phyloP scores from a whole-genome alignment of 2,329 filamentous ascomycete genomes.

The Xenoacremonium recifei region DNA sequence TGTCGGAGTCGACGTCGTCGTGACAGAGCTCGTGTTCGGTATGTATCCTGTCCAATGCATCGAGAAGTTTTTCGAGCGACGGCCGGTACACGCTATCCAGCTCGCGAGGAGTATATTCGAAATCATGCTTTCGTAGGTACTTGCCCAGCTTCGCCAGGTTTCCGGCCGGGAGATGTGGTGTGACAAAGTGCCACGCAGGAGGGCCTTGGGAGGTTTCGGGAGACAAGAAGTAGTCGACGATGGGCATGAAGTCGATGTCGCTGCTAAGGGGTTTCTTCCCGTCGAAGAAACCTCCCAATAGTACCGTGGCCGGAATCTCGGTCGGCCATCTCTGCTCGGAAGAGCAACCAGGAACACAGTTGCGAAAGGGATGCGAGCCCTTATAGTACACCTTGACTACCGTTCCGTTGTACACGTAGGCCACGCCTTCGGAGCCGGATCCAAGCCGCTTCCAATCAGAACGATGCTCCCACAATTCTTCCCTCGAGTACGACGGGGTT shows the following conservation, averaged over 20 bases:
- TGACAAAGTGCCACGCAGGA: constrained; percentile 29
- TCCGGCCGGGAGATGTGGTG: constrained; percentile 25
- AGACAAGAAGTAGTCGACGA: constrained; percentile 30
- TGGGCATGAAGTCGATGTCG: constrained; percentile 23
- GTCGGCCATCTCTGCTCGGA: constrained; percentile 26
- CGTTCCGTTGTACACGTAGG: constrained; percentile 24
- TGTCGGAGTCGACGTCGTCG: constrained; percentile 33
- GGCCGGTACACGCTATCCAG: constrained; percentile 28
- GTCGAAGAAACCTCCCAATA: constrained; percentile 25
- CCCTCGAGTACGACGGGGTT: constrained; percentile 10
- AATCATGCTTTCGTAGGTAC: constrained; percentile 14
- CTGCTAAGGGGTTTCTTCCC: constrained; percentile 1
- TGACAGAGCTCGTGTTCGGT: constrained; percentile 25
- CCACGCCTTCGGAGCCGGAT: constrained; percentile 29
- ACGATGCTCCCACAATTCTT: constrained; percentile 16
- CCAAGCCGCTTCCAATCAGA: constrained; percentile 27
- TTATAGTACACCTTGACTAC: constrained; percentile 31
- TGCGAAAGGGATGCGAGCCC: constrained; percentile 27
- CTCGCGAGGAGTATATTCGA: constrained; percentile 18
- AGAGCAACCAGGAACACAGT: constrained; percentile 23
- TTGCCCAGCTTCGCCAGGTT: constrained; percentile 24
- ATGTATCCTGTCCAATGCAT: constrained; percentile 26
- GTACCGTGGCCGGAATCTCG: constrained; percentile 29
- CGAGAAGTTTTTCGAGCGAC: constrained; percentile 27
- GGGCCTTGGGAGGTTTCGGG: constrained; percentile 2